Evolutionary conservation across 2,329 filamentous ascomycete species (phyloP).

Genomic region (Mycocentrospora acerina): DNA sequence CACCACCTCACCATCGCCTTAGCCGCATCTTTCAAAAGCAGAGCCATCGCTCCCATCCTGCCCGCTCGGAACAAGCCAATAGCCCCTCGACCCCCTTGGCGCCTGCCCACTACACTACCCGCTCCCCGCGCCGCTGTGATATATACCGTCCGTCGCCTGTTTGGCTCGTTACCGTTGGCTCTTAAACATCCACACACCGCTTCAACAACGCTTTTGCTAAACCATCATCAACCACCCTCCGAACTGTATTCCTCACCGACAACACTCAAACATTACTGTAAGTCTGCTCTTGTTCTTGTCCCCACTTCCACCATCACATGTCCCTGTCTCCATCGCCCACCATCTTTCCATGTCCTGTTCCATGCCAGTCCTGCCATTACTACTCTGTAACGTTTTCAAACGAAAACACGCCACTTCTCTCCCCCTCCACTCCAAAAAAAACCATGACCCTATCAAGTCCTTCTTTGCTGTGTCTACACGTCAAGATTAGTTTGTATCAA

Average conservation of each 20-base stretch:
- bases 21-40: conserved; percentile 42
- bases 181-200: conserved; percentile 14
- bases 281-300: conserved; percentile 5
- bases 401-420: no score
- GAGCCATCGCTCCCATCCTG: conserved; percentile 33
- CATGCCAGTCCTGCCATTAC: no score
- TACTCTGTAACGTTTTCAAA: background rate
- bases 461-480: no score
- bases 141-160: conserved; percentile 36
- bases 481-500: conserved; percentile 6
- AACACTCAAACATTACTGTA: conserved; percentile 3
- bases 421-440: no score
- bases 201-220: conserved; percentile 11
- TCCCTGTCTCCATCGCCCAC: background rate
- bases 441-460: no score
- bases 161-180: conserved; percentile 32
- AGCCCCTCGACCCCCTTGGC: conserved; percentile 37
- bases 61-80: conserved; percentile 38
- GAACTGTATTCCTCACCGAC: conserved; percentile 6
- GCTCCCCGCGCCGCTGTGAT: conserved; percentile 30
- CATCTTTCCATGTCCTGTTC: no score
- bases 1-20: conserved; percentile 38
- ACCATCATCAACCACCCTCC: conserved; percentile 1
- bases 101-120: conserved; percentile 22
- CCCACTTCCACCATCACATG: background rate